A percentile compares a stretch with the other conserved stretches of the same genome.
Evolutionary conservation across 2,329 filamentous ascomycete genomes (phyloP).

Genomic region (Aquanectria penicillioides): DNA sequence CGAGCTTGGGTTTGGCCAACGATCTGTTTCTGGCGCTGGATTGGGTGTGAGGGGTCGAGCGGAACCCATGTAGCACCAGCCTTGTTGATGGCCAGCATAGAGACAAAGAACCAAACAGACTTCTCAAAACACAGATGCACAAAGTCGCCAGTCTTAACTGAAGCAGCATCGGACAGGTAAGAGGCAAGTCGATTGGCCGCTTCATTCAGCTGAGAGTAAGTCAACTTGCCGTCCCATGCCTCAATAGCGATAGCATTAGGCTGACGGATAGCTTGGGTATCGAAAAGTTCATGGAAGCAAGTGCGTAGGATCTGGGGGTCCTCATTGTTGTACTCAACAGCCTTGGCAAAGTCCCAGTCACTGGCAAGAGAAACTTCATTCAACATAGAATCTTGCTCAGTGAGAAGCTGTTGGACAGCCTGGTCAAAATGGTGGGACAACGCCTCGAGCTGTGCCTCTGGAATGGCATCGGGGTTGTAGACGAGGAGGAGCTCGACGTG

Average conservation of each 20-base stretch:
- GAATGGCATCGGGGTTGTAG: background rate
- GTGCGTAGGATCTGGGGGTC: background rate
- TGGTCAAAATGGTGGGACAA: background rate
- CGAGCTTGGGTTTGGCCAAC: background rate
- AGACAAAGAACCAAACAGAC: constrained; percentile 30
- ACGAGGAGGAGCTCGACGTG: background rate
- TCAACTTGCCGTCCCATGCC: constrained; percentile 42
- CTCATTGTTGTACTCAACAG: background rate
- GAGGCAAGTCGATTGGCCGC: background rate
- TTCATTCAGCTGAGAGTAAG: constrained; percentile 26
- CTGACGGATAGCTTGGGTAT: background rate
- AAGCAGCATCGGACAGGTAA: constrained; percentile 16
- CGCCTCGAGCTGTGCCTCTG: background rate
- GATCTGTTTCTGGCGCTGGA: constrained; percentile 20
- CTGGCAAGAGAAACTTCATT: background rate
- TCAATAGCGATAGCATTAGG: constrained; percentile 17
- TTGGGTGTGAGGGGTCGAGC: constrained; percentile 51
- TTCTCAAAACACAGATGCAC: constrained; percentile 23
- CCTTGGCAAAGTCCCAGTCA: background rate
- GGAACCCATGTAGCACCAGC: constrained; percentile 44
- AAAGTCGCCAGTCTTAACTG: constrained; percentile 8
- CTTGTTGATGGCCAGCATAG: constrained; percentile 47
- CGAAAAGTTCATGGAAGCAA: constrained; percentile 34
- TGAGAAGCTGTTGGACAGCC: background rate
- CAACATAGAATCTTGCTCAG: background rate